A percentile compares a stretch with the other conserved stretches of the same genome.
These are phyloP conservation scores for Pythium chondricola DNA, from an alignment of 352 stramenopile genomes.

Conservation along the genomic window DNA sequence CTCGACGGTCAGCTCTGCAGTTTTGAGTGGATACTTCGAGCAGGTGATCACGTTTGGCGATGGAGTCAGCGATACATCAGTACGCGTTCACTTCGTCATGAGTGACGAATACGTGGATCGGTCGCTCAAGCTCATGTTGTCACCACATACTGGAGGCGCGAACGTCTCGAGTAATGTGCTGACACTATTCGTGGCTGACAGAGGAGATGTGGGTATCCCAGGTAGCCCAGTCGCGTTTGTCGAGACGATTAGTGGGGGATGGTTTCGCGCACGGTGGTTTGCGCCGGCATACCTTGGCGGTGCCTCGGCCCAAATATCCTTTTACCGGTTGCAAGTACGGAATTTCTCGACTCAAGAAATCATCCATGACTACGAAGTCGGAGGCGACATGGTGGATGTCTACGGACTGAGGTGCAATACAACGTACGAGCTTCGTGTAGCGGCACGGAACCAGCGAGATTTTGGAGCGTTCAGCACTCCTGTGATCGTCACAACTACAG, in stretches of 20 bases:
- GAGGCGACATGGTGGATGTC: not conserved
- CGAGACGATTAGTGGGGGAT: conserved; percentile 20
- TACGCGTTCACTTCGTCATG: conserved; percentile 20
- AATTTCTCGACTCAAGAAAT: conserved; percentile 1
- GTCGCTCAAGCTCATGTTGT: conserved; percentile 23
- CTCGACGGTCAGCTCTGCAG: conserved; percentile 25
- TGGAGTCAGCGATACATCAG: conserved; percentile 1
- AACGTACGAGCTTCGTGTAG: conserved; percentile 21
- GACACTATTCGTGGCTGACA: conserved; percentile 25
- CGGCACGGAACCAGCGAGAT: conserved; percentile 19
- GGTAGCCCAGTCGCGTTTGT: conserved; percentile 12
- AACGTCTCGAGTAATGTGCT: conserved; percentile 8
- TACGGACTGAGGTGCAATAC: conserved; percentile 22
- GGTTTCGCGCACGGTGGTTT: conserved; percentile 20
- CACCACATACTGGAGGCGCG: conserved; percentile 21
- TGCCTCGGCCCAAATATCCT: not conserved
- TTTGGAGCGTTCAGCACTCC: conserved; percentile 18
- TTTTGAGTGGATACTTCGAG: conserved; percentile 20
- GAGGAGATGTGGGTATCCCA: conserved; percentile 35
- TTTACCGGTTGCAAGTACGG: conserved; percentile 17
- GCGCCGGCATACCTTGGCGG: conserved; percentile 24
- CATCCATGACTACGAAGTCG: not conserved
- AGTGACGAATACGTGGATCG: conserved; percentile 28
- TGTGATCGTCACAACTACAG: conserved; percentile 16
- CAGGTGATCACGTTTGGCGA: conserved; percentile 26